Evolutionary conservation across 2,329 filamentous ascomycete genomes (phyloP).

Genomic region (Grosmannia clavigera): DNA sequence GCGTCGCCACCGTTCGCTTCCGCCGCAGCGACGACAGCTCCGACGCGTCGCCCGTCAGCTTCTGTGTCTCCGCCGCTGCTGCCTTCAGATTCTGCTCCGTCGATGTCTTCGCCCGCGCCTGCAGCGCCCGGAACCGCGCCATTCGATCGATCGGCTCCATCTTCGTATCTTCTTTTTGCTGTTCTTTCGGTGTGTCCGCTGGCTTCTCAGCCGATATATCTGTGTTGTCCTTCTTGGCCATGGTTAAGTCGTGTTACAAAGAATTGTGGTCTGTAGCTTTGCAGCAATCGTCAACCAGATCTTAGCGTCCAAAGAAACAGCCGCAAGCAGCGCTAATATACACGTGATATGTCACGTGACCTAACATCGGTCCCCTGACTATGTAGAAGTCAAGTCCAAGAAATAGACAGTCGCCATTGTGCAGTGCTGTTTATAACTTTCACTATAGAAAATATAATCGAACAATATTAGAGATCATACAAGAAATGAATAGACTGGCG

Average conservation of each 20-base stretch:
- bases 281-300: background rate
- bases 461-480: no score
- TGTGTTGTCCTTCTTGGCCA: background rate
- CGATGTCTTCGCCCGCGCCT: conserved; percentile 65
- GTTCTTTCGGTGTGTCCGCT: background rate
- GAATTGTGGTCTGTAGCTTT: background rate
- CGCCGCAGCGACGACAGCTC: conserved; percentile 70
- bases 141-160: conserved; percentile 40
- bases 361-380: no score
- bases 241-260: background rate
- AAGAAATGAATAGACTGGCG: no score
- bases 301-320: no score
- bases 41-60: conserved; percentile 63
- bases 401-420: no score
- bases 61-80: conserved; percentile 70
- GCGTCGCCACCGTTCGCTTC: conserved; percentile 74
- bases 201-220: background rate
- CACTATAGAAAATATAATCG: no score
- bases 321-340: no score
- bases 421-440: no score
- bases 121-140: conserved; percentile 76
- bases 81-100: conserved; percentile 69
- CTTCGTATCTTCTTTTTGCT: background rate
- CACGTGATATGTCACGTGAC: no score
- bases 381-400: no score